These are phyloP conservation scores for Exobasidium rhododendri DNA, from an alignment of 1,284 basidiomycete genomes.

Conservation along the genomic window DNA sequence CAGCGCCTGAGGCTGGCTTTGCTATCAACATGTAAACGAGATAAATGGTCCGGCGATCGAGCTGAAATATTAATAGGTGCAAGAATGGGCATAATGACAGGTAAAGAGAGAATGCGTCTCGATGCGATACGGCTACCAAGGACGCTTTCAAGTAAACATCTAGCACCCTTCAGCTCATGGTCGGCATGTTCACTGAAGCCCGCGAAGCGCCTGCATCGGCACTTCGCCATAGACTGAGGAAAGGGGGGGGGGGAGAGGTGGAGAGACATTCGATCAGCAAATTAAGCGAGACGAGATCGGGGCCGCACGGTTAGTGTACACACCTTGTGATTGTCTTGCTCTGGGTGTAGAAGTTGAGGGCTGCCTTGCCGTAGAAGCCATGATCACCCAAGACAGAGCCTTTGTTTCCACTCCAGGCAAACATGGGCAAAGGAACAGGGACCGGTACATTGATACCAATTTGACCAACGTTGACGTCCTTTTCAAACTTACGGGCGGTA, in stretches of 20 bases:
- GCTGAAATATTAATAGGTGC: too few relatives aligned
- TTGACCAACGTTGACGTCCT: constrained; percentile 83
- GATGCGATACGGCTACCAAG: too few relatives aligned
- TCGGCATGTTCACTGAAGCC: constrained; percentile 47
- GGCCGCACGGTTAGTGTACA: constrained; percentile 4
- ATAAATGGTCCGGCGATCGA: too few relatives aligned
- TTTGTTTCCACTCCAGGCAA: constrained; percentile 74
- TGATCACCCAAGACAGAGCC: constrained; percentile 71
- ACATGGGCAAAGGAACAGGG: constrained; percentile 77
- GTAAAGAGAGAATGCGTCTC: too few relatives aligned
- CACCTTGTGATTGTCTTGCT: constrained; percentile 36
- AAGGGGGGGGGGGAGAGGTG: constrained; percentile 2
- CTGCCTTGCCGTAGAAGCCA: constrained; percentile 45
- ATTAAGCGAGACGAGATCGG: neutral
- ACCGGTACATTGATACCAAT: constrained; percentile 79
- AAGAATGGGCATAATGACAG: too few relatives aligned
- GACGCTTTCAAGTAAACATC: too few relatives aligned
- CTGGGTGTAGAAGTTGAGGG: constrained; percentile 43
- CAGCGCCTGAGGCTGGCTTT: too few relatives aligned
- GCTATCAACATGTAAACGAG: too few relatives aligned
- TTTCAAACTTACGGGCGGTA: constrained; percentile 89
- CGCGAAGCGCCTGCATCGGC: constrained; percentile 33
- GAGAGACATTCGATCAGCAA: neutral
- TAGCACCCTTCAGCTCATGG: constrained; percentile 29
- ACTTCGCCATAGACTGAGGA: constrained; percentile 32